Conservation (phyloP, 495 filamentous ascomycete genomes). For the Aspergillus diversus region DNA sequence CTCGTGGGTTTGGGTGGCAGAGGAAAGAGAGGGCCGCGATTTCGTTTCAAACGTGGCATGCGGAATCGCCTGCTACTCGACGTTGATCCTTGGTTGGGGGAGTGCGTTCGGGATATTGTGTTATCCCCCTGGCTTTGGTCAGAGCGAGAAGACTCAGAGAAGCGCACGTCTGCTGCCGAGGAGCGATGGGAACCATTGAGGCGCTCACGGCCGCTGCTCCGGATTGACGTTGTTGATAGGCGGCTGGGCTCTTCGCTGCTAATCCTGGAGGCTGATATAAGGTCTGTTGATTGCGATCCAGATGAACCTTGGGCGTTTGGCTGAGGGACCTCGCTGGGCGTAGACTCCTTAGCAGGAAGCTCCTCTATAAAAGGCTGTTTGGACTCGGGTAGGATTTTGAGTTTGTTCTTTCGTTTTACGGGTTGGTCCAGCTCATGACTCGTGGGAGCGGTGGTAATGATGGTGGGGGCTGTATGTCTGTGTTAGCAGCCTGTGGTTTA, state of each 20-base stretch:
- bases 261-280: conserved; percentile 52
- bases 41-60: conserved; percentile 79
- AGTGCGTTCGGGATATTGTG: conserved; percentile 48
- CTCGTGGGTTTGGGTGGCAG: conserved; percentile 67
- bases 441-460: conserved; percentile 92
- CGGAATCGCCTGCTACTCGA: conserved; percentile 76
- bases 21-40: conserved; percentile 85
- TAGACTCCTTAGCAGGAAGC: conserved; percentile 24
- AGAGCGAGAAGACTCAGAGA: conserved; percentile 91
- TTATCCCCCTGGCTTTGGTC: conserved; percentile 84
- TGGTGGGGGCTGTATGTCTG: conserved; percentile 70
- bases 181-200: conserved; percentile 66
- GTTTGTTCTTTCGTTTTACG: conserved; percentile 53
- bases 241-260: conserved; percentile 72
- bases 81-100: conserved; percentile 37
- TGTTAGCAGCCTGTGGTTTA: background rate
- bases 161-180: conserved; percentile 70
- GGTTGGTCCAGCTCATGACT: conserved; percentile 58
- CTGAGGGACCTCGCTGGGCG: conserved; percentile 22
- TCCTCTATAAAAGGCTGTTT: conserved; percentile 43
- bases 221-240: conserved; percentile 53
- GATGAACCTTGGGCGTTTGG: conserved; percentile 36
- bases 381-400: conserved; percentile 36
- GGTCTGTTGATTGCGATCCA: conserved; percentile 42
- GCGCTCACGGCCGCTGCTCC: conserved; percentile 60